Base-by-base conservation (phyloP, 192 early-diverging fungal species). In the Podila epigama region DNA sequence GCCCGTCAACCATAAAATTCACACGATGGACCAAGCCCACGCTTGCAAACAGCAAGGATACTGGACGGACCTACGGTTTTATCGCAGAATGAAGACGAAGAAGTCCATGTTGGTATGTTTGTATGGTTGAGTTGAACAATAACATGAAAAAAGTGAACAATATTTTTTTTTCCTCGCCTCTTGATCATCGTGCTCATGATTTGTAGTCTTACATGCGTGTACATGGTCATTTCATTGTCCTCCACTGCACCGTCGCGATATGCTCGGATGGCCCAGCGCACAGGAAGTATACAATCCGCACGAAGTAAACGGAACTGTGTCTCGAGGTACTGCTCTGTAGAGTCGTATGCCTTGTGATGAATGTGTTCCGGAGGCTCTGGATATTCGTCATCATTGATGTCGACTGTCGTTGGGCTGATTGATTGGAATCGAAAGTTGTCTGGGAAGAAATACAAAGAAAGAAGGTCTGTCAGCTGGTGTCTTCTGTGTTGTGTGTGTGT, bases 281-380 rank as follows among this genome's bases (percentile, higher is more conserved):
- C 61, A 20, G 87, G 85, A 10, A 86, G 68, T 15, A 80, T 60
- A 36, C 73, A 85, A 51, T 88, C 87, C n/a, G 84, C 82, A 13
- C 85, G 82, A 51, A 88, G 70, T 25, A 88, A 63, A 29, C 51
- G 58, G 54, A 81, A 87, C 41, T 86, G 87, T 0, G 87, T 87
- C 40, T 80, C 61, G 0, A 86, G 58, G 61, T 88, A 88, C 48
- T 85, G 63, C 5, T 88, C 84, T 0, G 80, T 69, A 6, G 68
- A 75, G 16, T 82, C 70, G 28, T 88, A 87, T 11, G 80, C 61
- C 10, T 42, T 66, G 32, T 79, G 63, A 9, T 68, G 51, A 28
- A 68, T 69, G 58, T 87, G 87, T n/a, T 83, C 51, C 2, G 84
- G 81, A n/a, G 87, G 65, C 12, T 82, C 68, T 9, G 83, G 82